These are phyloP conservation scores for Ascochyta clinopodiicola DNA, from an alignment of 2,329 filamentous ascomycete genomes.

Conservation along the genomic window DNA sequence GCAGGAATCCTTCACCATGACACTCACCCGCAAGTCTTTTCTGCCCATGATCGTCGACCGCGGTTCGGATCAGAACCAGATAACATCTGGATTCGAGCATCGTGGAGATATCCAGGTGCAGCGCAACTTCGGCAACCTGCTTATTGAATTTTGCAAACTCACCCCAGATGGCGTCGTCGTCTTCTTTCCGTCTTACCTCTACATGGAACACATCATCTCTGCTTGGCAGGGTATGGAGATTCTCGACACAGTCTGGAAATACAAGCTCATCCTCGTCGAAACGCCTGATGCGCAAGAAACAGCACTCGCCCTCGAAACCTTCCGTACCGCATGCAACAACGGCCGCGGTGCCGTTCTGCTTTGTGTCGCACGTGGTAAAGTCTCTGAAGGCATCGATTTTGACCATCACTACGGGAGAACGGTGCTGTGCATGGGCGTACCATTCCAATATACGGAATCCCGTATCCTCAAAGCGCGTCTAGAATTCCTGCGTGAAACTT, in stretches of 20 bases:
- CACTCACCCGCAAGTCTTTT: constrained; percentile 91
- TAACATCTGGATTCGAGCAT: constrained; percentile 93
- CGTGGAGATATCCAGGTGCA: constrained; percentile 97
- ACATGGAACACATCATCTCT: constrained; percentile 99
- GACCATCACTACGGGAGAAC: constrained; percentile 98
- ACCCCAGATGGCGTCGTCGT: constrained; percentile 98
- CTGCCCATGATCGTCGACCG: constrained; percentile 96
- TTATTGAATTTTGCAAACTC: constrained; percentile 94
- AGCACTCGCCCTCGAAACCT: constrained; percentile 92
- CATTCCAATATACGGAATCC: constrained; percentile 98
- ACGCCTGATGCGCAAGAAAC: constrained; percentile 98
- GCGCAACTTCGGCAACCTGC: constrained; percentile 89
- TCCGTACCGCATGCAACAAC: constrained; percentile 96
- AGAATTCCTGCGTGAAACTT: constrained; percentile 95
- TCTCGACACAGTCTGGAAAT: constrained; percentile 97
- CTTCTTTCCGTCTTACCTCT: constrained; percentile 97
- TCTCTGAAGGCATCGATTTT: constrained; percentile 98
- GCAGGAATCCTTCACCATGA: constrained; percentile 98
- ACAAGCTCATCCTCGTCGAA: constrained; percentile 97
- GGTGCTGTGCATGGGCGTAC: constrained; percentile 94
- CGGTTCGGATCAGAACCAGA: constrained; percentile 89
- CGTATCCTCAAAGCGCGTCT: constrained; percentile 94
- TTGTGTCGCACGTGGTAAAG: constrained; percentile 95
- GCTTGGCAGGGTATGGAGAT: constrained; percentile 99
- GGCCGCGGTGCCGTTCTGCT: constrained; percentile 91